phyloP scores from a whole-genome alignment of 192 early-diverging fungal genomes.

The Kappamyces sp. region DNA sequence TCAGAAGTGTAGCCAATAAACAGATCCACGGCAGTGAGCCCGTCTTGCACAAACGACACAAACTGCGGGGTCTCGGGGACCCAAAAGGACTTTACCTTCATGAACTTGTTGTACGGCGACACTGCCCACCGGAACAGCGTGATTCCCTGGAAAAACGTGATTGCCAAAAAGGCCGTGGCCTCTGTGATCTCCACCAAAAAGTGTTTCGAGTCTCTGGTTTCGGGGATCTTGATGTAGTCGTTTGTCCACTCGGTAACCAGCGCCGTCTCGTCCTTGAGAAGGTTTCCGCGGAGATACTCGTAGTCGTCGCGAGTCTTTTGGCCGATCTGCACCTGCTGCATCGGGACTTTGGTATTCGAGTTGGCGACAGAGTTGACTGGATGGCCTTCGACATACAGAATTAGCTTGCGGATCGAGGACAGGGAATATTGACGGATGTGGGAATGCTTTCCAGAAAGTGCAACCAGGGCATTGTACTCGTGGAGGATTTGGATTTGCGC shows the following conservation, averaged over 20 bases:
- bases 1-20: conserved; percentile 50
- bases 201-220: conserved; percentile 43
- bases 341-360: conserved; percentile 29
- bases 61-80: conserved; percentile 55
- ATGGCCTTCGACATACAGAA: conserved; percentile 40
- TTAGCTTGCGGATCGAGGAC: conserved; percentile 46
- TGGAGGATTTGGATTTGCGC: conserved; percentile 48
- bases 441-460: conserved; percentile 53
- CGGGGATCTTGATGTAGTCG: conserved; percentile 58
- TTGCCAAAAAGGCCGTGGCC: conserved; percentile 46
- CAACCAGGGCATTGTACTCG: conserved; percentile 53
- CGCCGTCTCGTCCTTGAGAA: conserved; percentile 36
- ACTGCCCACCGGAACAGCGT: conserved; percentile 61
- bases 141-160: conserved; percentile 43
- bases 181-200: conserved; percentile 54
- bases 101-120: conserved; percentile 59
- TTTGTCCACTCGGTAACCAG: conserved; percentile 40
- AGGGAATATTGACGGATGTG: conserved; percentile 59
- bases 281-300: conserved; percentile 20
- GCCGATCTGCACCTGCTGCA: conserved; percentile 6
- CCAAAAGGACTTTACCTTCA: conserved; percentile 65
- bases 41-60: conserved; percentile 52
- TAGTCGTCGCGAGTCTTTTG: conserved; percentile 38
- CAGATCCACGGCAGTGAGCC: conserved; percentile 46
- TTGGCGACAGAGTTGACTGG: conserved; percentile 29